Evolutionary conservation across 768 basidiomycete species (phyloP), one percentile per base, ranked within the genome.

Genomic region (Cantharellus cinnabarinus): DNA sequence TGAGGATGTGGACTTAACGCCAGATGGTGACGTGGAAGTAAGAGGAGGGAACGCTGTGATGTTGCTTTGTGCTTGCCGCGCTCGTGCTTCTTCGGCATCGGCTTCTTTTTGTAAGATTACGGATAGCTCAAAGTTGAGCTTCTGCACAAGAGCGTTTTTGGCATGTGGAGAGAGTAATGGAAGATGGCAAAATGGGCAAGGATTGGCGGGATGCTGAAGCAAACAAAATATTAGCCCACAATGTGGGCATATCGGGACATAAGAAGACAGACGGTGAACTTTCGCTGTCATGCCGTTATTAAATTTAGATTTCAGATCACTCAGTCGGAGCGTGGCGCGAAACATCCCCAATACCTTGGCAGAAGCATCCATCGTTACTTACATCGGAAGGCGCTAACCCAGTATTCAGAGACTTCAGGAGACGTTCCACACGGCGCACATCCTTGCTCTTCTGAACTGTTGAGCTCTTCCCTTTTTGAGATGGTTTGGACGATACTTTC

Each of bases 161-260:
- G 58, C 59, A 48, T 40, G 35, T 60, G 3, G 63, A 56, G 20
- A 59, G 52, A 39, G 41, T 34, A 61, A 48, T 41, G 61, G 55
- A 14, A 60, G 58, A 34, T 39, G 53, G 41, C 71, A 71, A 35
- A 66, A 70, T 38, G 71, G 71, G 61, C 71, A 71, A 7, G 70
- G 67, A 20, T 63, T 63, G 41, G 69, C 63, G n/a, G 67, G 65
- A 4, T 65, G 62, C n/a, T 71, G 71, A 4, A 70, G 53, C 7
- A 58, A 54, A 60, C 71, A 71, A 14, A 69, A 59, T 4, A 68
- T 66, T 5, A 71, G 59, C 5, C 71, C 71, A 62, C 71, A 71
- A 20, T 64, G 56, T 2, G 66, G 55, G 60, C 71, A 71, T 14
- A 65, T 59, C 3, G 71, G 70, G 5, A 67, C 69, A 57, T 71